phyloP scores from a whole-genome alignment of 116 monocot species.

The Iris pallida region DNA sequence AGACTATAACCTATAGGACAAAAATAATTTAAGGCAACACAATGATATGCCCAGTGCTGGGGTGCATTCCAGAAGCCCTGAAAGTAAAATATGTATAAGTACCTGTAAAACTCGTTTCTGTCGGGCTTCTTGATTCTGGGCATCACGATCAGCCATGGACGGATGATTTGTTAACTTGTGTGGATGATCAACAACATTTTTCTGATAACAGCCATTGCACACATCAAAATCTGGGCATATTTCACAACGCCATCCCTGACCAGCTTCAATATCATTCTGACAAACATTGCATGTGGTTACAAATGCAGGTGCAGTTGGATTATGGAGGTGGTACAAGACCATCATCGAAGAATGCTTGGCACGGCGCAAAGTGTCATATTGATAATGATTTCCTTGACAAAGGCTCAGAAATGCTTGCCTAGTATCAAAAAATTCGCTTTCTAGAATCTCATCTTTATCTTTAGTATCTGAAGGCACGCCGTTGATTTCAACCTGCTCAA shows the following conservation, averaged over 20 bases:
- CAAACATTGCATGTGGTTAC: constrained; percentile 87
- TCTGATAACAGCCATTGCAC: constrained; percentile 70
- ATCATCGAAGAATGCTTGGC: constrained; percentile 99
- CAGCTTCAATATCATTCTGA: constrained; percentile 71
- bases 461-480: constrained; percentile 68
- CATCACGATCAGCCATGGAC: constrained; percentile 58
- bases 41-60: background rate
- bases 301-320: constrained; percentile 95
- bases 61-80: background rate
- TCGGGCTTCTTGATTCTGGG: constrained; percentile 81
- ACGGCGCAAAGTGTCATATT: constrained; percentile 90
- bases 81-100: background rate
- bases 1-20: background rate
- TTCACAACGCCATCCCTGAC: constrained; percentile 91
- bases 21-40: background rate
- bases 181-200: constrained; percentile 68
- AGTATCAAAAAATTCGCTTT: constrained; percentile 88
- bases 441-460: constrained; percentile 83
- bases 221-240: constrained; percentile 87
- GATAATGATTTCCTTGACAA: constrained; percentile 96
- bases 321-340: constrained; percentile 96
- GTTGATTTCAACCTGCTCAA: constrained; percentile 62
- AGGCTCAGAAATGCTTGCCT: constrained; percentile 92
- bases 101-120: constrained; percentile 81
- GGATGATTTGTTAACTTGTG: constrained; percentile 86